These are phyloP conservation scores for Stromatinia cepivora DNA, from an alignment of 2,329 filamentous ascomycete genomes.

Conservation along the genomic window DNA sequence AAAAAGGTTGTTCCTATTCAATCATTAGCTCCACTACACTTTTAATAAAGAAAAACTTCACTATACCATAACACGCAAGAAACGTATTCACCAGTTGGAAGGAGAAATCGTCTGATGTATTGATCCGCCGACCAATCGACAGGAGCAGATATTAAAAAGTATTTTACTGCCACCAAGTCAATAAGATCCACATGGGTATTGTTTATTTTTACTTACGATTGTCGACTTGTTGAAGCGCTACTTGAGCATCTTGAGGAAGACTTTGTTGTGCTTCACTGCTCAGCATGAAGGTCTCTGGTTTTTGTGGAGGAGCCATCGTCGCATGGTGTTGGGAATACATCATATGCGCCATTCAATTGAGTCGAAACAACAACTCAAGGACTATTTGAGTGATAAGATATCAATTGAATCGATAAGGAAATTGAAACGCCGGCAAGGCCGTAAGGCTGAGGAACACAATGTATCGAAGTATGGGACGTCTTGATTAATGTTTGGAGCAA, in stretches of 20 bases:
- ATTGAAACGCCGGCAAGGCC: conserved; percentile 37
- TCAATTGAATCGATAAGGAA: conserved; percentile 27
- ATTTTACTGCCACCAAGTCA: conserved; percentile 71
- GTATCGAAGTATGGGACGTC: conserved; percentile 24
- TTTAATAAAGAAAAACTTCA: conserved; percentile 27
- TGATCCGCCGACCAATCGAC: conserved; percentile 97
- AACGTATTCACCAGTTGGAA: conserved; percentile 97
- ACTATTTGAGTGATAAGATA: conserved; percentile 28
- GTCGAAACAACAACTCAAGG: conserved; percentile 35
- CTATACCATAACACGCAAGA: conserved; percentile 89
- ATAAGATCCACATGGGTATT: conserved; percentile 10
- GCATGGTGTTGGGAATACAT: conserved; percentile 80
- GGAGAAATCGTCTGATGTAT: conserved; percentile 91
- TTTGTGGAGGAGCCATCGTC: conserved; percentile 87
- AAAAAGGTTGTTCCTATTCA: conserved; percentile 87
- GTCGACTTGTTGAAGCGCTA: conserved; percentile 96
- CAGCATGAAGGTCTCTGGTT: conserved; percentile 98
- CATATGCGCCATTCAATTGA: conserved; percentile 42
- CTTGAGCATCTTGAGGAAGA: conserved; percentile 92
- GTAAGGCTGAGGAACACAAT: conserved; percentile 30
- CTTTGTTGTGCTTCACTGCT: conserved; percentile 96
- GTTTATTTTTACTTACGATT: conserved; percentile 67
- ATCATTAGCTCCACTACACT: conserved; percentile 36
- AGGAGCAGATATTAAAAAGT: conserved; percentile 97
- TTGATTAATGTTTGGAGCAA: conserved; percentile 26